Base-by-base conservation (phyloP, 805 yeast species). In the Saturnispora sanitii region DNA sequence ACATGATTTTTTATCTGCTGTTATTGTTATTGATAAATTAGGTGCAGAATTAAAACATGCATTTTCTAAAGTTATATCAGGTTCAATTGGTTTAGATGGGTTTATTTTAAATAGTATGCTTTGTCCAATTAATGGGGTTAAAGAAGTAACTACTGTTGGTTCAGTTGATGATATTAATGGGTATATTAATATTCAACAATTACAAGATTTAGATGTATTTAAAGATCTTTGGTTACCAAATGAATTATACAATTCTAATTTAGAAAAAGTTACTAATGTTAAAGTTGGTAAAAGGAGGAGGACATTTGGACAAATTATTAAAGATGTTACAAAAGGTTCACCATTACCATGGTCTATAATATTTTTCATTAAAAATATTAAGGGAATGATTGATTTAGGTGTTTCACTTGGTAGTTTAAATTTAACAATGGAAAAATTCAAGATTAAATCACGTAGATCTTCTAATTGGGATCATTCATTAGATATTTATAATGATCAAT, bases 41-140 rank as follows among this genome's bases (percentile, higher is more conserved):
- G 66, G 73, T 17, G 82, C 90, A 0, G 77, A 88, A 0, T 62
- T 92, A 27, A 95, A 86, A 52, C 98, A 92, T 58, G 77, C 84
- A 13, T 92, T 85, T 54, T 90, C 97, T 0, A 73, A 95, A 46
- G 95, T 86, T 47, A 71, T 82, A 1, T 86, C 95, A 65, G 94
- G 94, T 0, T 77, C 82, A 3, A 57, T 84, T 22, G 49, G 55
- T 1, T 46, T 75, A 7, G 67, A 74, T 15, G 64, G 68, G 33
- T 55, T 79, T 9, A 53, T 76, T 35, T 25, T 75, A 11, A 68
- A 70, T 4, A 66, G 72, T n/a, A 62, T 73, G 16, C 53, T 79
- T 28, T 66, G 71, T 0, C 68, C 67, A 32, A 62, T 66, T 0
- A 40, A 50, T 4, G 37, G 30, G 16, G 51, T 47, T 4, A 71